Evolutionary conservation across 1,284 basidiomycete species (phyloP), one percentile per base, ranked within the genome.

Genomic region (Ustanciosporium gigantosporum): DNA sequence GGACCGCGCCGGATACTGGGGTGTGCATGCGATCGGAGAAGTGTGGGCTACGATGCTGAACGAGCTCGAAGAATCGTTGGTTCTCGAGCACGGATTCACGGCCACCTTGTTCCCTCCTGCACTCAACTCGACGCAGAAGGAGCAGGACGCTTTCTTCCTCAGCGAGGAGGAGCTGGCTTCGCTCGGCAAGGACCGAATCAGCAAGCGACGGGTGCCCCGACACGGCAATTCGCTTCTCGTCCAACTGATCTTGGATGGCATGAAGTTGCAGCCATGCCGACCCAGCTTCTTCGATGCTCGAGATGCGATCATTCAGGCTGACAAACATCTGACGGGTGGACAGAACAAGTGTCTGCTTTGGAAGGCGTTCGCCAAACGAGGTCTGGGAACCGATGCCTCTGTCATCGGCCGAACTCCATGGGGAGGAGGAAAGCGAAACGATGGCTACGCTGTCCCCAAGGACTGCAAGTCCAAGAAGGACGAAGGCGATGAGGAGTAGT

Each of bases 31-130:
- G 31, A 88, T 92, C 56, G 91, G 91, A 50, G 91, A 93, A 80
- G 92, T 96, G 51, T 96, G 92, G 92, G 92, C 92, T 16, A 83
- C 95, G 81, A 87, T 95, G 52, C 87, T 96, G 51, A 95, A 90
- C 85, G 84, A 73, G 40, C 45, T 72, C 8, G 66, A 61, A 36
- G 73, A 72, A 23, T 56, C 56, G 22, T 48, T 73, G 36, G 64
- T 66, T 37, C 36, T 48, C 9, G 52, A 70, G 47, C 67, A 68
- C 42, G 72, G 72, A 23, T 70, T 62, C 51, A 52, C 52, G 15
- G 34, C 56, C 11, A 44, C 56, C 25, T 59, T 66, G 27, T 74
- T 69, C 52, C 68, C 64, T 21, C 67, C 55, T 36, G 43, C 45
- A 23, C 46, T 49, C 46, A 62, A 69, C 51, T 44, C 65, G 17